Evolutionary conservation across 108 stramenopile species (phyloP).

Genomic region (Nannochloropsis salina): DNA sequence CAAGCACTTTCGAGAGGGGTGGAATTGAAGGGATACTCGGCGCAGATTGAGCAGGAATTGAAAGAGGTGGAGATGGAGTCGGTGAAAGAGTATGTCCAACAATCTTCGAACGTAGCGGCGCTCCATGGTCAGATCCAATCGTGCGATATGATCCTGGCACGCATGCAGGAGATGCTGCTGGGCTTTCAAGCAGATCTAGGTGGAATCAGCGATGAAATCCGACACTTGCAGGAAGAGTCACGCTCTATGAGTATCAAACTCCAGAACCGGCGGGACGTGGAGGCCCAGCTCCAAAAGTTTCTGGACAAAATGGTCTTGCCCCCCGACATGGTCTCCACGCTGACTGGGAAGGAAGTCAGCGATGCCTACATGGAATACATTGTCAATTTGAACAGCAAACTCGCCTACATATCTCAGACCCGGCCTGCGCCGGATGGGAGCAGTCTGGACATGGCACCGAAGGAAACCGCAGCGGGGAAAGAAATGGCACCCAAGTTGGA

Average conservation of each 20-base stretch:
- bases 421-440: constrained; percentile 42
- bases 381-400: constrained; percentile 75
- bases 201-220: constrained; percentile 89
- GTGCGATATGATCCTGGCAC: constrained; percentile 83
- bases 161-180: constrained; percentile 90
- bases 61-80: constrained; percentile 42
- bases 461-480: constrained; percentile 72
- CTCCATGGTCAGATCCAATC: constrained; percentile 70
- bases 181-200: constrained; percentile 98
- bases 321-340: constrained; percentile 68
- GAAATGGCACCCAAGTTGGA: constrained; percentile 81
- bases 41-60: constrained; percentile 52
- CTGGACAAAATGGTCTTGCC: constrained; percentile 81
- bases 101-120: constrained; percentile 35
- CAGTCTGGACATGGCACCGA: constrained; percentile 64
- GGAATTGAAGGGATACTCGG: constrained; percentile 53
- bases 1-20: constrained; percentile 56
- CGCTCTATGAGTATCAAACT: constrained; percentile 71
- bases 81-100: constrained; percentile 33
- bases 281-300: constrained; percentile 73
- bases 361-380: constrained; percentile 76
- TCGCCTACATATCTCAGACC: constrained; percentile 58
- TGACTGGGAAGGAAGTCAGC: constrained; percentile 82
- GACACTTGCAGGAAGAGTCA: constrained; percentile 83
- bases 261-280: constrained; percentile 81